These are phyloP conservation scores for Fusarium foetens DNA, from an alignment of 2,329 filamentous ascomycete genomes.

Conservation along the genomic window DNA sequence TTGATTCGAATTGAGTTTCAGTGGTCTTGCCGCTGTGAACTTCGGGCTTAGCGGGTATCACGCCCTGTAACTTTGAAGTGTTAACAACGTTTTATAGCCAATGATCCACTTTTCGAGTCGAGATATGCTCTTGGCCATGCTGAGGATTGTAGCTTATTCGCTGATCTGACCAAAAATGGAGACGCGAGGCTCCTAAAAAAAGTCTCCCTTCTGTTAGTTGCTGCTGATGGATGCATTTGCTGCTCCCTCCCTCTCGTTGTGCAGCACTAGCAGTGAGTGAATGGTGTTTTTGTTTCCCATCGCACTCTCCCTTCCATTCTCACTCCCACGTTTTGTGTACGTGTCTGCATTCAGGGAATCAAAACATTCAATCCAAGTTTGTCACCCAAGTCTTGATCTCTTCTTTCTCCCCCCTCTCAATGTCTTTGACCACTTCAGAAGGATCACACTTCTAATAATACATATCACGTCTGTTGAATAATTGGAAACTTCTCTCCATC, in stretches of 20 bases:
- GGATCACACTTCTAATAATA: neutral
- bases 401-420: neutral
- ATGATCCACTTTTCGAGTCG: neutral
- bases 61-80: slow-evolving; percentile 9
- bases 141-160: slow-evolving; percentile 10
- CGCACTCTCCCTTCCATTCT: slow-evolving; percentile 16
- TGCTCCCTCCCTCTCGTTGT: slow-evolving; percentile 22
- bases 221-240: slow-evolving; percentile 30
- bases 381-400: neutral
- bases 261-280: neutral
- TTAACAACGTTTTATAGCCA: neutral
- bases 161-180: neutral
- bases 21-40: slow-evolving; percentile 11
- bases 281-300: slow-evolving; percentile 8
- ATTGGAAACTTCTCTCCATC: slow-evolving; percentile 26
- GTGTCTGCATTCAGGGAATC: neutral
- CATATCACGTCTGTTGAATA: neutral
- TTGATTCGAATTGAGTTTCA: slow-evolving; percentile 25
- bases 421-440: neutral
- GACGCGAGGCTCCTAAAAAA: slow-evolving; percentile 2
- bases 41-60: slow-evolving; percentile 16
- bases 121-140: slow-evolving; percentile 1
- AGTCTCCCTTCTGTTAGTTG: slow-evolving; percentile 11
- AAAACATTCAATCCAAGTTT: slow-evolving; percentile 9
- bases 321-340: slow-evolving; percentile 24